Conservation (phyloP, 768 basidiomycete genomes). For the Trametes meyenii region DNA sequence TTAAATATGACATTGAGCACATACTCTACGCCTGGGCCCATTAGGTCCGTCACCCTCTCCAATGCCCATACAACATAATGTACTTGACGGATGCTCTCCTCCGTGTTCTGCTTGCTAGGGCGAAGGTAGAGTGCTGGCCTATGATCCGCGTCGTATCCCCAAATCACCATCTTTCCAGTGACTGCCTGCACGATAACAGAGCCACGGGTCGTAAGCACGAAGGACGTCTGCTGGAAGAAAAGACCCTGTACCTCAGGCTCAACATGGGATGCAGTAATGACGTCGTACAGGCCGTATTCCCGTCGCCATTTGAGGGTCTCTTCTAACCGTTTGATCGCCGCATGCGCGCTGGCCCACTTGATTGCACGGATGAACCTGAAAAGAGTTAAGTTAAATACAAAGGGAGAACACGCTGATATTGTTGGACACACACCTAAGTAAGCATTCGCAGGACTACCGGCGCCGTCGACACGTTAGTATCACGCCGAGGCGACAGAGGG, state of each 20-base stretch:
- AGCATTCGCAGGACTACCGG: slow-evolving; percentile 62
- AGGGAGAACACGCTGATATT: too few relatives aligned
- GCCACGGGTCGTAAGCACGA: not conserved
- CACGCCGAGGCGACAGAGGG: not conserved
- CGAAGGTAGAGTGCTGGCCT: slow-evolving; percentile 73
- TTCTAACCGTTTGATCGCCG: slow-evolving; percentile 67
- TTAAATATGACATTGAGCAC: slow-evolving; percentile 28
- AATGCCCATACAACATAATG: slow-evolving; percentile 77
- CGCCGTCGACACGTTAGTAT: not conserved
- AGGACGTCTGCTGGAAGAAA: not conserved
- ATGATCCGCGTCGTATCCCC: slow-evolving; percentile 70
- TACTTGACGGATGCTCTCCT: slow-evolving; percentile 66
- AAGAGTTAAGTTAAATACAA: not conserved
- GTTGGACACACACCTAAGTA: slow-evolving; percentile 52
- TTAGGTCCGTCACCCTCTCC: slow-evolving; percentile 75
- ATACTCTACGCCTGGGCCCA: slow-evolving; percentile 82
- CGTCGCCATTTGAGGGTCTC: slow-evolving; percentile 78
- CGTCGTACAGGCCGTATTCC: slow-evolving; percentile 72
- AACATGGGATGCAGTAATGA: slow-evolving; percentile 60
- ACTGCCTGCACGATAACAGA: slow-evolving; percentile 49
- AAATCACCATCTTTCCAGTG: slow-evolving; percentile 81
- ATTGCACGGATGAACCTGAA: slow-evolving; percentile 73
- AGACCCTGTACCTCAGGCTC: slow-evolving; percentile 65
- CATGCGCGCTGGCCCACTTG: slow-evolving; percentile 64
- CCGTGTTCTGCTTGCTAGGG: slow-evolving; percentile 77